A percentile compares a stretch with the other conserved stretches of the same genome.
Evolutionary conservation across 805 yeast genomes (phyloP).

Genomic region (Candida chauliodis): DNA sequence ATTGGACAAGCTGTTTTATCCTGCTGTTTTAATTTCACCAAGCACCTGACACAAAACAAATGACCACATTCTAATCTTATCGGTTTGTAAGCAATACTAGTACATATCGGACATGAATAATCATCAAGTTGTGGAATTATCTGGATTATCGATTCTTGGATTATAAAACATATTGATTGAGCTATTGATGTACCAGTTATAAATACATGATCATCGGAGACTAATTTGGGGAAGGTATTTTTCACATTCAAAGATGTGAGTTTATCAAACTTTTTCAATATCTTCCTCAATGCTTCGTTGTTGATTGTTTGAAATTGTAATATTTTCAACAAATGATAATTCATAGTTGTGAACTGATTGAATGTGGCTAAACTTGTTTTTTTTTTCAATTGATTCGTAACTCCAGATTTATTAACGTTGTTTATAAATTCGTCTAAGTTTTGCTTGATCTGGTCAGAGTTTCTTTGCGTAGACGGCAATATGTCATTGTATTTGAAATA

Average conservation of each 20-base stretch:
- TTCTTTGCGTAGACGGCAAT: slow-evolving; percentile 40
- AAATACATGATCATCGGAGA: slow-evolving; percentile 39
- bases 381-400: slow-evolving; percentile 41
- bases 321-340: slow-evolving; percentile 51
- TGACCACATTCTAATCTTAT: slow-evolving; percentile 62
- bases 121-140: slow-evolving; percentile 74
- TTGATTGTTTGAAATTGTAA: slow-evolving; percentile 61
- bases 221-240: slow-evolving; percentile 42
- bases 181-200: slow-evolving; percentile 49
- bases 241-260: slow-evolving; percentile 56
- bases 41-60: slow-evolving; percentile 68
- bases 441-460: slow-evolving; percentile 42
- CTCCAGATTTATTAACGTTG: slow-evolving; percentile 34
- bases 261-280: slow-evolving; percentile 73
- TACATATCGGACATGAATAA: slow-evolving; percentile 71
- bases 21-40: slow-evolving; percentile 63
- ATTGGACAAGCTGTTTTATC: slow-evolving; percentile 63
- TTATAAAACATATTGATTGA: slow-evolving; percentile 51
- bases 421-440: slow-evolving; percentile 40
- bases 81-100: slow-evolving; percentile 68
- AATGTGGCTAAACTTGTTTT: slow-evolving; percentile 45
- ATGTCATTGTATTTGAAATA: slow-evolving; percentile 53
- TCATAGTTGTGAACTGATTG: slow-evolving; percentile 48
- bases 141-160: slow-evolving; percentile 50
- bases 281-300: slow-evolving; percentile 60